These are phyloP conservation scores for Hygrophoropsis aurantiaca DNA, from an alignment of 768 basidiomycete species.

Conservation along the genomic window DNA sequence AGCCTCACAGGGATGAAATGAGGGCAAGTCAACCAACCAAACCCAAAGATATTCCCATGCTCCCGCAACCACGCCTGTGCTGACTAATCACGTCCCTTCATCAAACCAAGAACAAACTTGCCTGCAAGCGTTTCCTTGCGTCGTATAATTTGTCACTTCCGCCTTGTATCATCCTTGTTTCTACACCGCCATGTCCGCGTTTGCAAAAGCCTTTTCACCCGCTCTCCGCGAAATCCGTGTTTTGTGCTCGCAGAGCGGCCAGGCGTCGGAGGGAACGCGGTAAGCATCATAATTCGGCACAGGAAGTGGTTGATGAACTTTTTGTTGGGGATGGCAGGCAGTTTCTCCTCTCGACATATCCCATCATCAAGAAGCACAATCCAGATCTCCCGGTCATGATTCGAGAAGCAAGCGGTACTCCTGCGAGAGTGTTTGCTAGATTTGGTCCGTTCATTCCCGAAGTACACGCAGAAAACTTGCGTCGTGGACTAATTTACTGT, in stretches of 20 bases:
- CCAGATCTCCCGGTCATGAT: conserved; percentile 85
- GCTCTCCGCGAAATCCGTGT: conserved; percentile 79
- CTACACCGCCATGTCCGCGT: conserved; percentile 47
- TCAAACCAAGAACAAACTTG: conserved; percentile 1
- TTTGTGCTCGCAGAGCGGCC: conserved; percentile 74
- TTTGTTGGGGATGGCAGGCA: conserved; percentile 47
- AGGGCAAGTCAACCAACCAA: conserved; percentile 17
- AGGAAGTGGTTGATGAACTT: not conserved
- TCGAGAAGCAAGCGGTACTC: conserved; percentile 76
- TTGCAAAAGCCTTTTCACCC: conserved; percentile 74
- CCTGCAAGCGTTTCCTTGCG: conserved; percentile 9
- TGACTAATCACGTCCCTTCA: conserved; percentile 19
- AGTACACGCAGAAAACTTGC: conserved; percentile 8
- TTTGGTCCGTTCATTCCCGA: conserved; percentile 61
- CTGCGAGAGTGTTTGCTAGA: conserved; percentile 80
- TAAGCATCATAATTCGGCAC: conserved; percentile 28
- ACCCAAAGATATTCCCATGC: conserved; percentile 11
- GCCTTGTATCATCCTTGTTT: conserved; percentile 17
- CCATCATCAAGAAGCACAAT: conserved; percentile 76
- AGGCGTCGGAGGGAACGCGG: conserved; percentile 81
- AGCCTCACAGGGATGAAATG: conserved; percentile 11
- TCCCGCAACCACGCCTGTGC: conserved; percentile 6
- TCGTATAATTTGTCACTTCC: conserved; percentile 7
- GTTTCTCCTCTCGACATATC: conserved; percentile 76
- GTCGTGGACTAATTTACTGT: conserved; percentile 7